Evolutionary conservation across 139 green algal genomes (phyloP), one percentile per base, ranked within the genome.

Genomic region (Klebsormidium nitens): DNA sequence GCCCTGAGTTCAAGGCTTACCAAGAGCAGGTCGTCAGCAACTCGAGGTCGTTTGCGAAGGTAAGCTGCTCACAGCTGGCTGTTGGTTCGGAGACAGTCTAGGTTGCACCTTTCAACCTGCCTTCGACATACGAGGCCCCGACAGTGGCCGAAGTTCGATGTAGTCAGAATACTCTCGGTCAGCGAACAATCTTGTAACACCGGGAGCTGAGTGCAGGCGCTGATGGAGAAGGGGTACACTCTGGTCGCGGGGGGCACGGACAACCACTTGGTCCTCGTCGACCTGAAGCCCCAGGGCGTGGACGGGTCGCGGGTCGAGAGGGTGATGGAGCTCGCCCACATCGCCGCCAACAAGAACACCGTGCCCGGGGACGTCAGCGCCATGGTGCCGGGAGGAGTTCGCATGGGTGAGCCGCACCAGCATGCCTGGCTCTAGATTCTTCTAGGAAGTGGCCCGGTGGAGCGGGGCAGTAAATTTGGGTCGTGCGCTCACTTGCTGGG

Each of bases 331-430:
- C 79, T 97, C 55, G 92, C 88, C n/a, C 89, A 96, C 86, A 96
- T 99, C 64, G 90, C 94, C 31, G 85, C 87, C 71, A 98, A 98
- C 87, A 98, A 98, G 86, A 98, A 98, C 93, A 97, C 91, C 19
- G 93, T 98, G 73, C 93, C 93, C 6, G 93, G 92, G 28, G 81
- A 86, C 38, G 70, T 72, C 29, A 76, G 49, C 1, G 76, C 82
- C 26, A 65, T 87, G 40, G 72, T 82, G 17, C 81, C 94, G 0
- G 93, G 94, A 34, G 94, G 94, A 50, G 81, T 99, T 65, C 88
- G 93, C 71, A 93, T 99, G 83, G 94, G 92, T 76, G n/a, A n/a
- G n/a, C n/a, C n/a, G n/a, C n/a, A n/a, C n/a, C n/a, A n/a, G n/a
- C n/a, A n/a, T n/a, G n/a, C n/a, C n/a, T n/a, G n/a, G n/a, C n/a